phyloP scores from a whole-genome alignment of 495 filamentous ascomycete genomes.

The Neurospora africana region DNA sequence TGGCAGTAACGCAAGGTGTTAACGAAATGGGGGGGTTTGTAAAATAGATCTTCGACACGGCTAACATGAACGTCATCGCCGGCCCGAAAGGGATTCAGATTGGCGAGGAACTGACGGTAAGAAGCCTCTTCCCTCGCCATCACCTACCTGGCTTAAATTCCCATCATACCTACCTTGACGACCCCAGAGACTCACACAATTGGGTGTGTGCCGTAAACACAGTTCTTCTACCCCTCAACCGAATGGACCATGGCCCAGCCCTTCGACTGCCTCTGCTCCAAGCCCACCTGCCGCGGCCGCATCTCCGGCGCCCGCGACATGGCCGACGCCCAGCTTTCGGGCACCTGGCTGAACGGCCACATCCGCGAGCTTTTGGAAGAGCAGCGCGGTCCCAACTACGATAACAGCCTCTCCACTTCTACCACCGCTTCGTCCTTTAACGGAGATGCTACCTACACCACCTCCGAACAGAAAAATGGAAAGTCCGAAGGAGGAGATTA shows the following conservation, averaged over 20 bases:
- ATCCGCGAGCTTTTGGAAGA: slow-evolving; percentile 41
- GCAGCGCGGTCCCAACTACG: neutral
- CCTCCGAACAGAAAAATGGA: neutral
- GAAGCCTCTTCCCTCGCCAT: too few species aligned
- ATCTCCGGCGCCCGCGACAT: slow-evolving; percentile 48
- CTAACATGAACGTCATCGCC: slow-evolving; percentile 50
- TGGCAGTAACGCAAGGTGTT: too few species aligned
- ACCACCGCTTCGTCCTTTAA: slow-evolving; percentile 2
- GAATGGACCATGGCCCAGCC: slow-evolving; percentile 69
- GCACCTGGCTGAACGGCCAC: slow-evolving; percentile 44
- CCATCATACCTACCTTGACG: too few species aligned
- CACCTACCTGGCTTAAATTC: too few species aligned
- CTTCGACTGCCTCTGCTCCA: slow-evolving; percentile 56
- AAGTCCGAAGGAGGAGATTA: neutral
- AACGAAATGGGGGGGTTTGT: too few species aligned
- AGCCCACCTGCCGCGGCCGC: slow-evolving; percentile 35
- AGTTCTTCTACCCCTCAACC: slow-evolving; percentile 70
- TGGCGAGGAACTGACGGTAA: slow-evolving; percentile 53
- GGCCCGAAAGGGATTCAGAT: slow-evolving; percentile 42
- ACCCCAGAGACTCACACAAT: too few species aligned
- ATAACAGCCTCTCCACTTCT: too few species aligned
- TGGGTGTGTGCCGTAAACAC: neutral
- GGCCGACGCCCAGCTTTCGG: slow-evolving; percentile 31
- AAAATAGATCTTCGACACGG: slow-evolving; percentile 51
- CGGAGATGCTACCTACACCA: neutral